Evolutionary conservation across 1,139 yeast genomes (phyloP).

Genomic region (Candida tetrigidarum): DNA sequence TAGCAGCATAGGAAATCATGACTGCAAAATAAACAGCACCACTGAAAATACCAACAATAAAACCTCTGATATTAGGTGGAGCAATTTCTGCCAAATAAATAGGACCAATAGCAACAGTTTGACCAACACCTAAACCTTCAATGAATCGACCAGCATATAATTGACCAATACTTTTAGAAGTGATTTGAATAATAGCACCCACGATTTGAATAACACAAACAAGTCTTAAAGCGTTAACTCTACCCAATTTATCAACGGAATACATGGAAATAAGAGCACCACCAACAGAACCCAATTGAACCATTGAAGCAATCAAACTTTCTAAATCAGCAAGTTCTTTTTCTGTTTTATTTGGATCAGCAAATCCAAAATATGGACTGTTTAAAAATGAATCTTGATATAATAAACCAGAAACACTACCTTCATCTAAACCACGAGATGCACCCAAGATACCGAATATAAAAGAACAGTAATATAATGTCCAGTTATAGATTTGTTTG

Average conservation of each 20-base stretch:
- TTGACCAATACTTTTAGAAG: slow-evolving; percentile 49
- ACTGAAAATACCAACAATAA: slow-evolving; percentile 51
- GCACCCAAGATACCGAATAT: slow-evolving; percentile 62
- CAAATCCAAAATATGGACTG: slow-evolving; percentile 47
- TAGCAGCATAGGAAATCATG: slow-evolving; percentile 4
- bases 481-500: slow-evolving; percentile 50
- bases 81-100: slow-evolving; percentile 28
- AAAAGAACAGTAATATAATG: slow-evolving; percentile 48
- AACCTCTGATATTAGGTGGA: slow-evolving; percentile 55
- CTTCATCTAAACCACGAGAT: slow-evolving; percentile 67
- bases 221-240: slow-evolving; percentile 54
- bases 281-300: slow-evolving; percentile 61
- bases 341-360: slow-evolving; percentile 38
- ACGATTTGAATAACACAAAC: slow-evolving; percentile 49
- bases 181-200: slow-evolving; percentile 52
- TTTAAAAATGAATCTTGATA: slow-evolving; percentile 7
- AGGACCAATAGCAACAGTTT: slow-evolving; percentile 62
- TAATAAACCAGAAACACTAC: slow-evolving; percentile 22
- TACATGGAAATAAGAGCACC: slow-evolving; percentile 53
- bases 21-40: slow-evolving; percentile 54
- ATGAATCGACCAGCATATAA: slow-evolving; percentile 57
- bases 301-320: slow-evolving; percentile 65
- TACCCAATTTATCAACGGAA: slow-evolving; percentile 56
- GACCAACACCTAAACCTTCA: slow-evolving; percentile 60
- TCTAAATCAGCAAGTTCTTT: slow-evolving; percentile 47